Evolutionary conservation across 2,329 filamentous ascomycete species (phyloP).

Genomic region (Macrophomina phaseolina): DNA sequence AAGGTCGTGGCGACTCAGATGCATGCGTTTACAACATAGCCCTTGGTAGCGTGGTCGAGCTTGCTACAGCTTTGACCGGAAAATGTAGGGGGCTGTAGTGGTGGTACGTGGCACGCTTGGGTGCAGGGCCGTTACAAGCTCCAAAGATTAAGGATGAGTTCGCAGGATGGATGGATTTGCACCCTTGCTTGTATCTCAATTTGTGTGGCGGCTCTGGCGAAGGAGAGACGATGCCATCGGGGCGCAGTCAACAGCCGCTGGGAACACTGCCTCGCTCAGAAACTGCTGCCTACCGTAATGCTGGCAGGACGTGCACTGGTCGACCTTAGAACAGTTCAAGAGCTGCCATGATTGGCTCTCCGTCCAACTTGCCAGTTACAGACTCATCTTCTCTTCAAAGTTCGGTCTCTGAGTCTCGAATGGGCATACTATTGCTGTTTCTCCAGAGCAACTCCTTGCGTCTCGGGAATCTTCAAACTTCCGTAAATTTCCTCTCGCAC

Average conservation of each 20-base stretch:
- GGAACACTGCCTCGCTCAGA: not conserved
- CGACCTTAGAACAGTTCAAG: no score
- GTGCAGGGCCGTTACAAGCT: not conserved
- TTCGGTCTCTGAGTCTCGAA: no score
- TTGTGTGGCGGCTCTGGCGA: not conserved
- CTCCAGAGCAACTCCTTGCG: no score
- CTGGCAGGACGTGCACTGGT: no score
- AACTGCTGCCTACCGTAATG: no score
- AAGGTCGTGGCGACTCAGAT: slow-evolving; percentile 1
- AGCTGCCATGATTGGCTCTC: no score
- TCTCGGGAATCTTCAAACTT: no score
- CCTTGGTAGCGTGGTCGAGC: not conserved
- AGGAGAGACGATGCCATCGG: not conserved
- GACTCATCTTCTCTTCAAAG: no score
- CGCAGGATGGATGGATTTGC: slow-evolving; percentile 6
- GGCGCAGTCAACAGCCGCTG: not conserved
- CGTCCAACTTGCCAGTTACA: no score
- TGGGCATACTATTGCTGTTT: no score
- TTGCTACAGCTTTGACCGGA: not conserved
- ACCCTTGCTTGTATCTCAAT: not conserved
- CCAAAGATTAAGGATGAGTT: not conserved
- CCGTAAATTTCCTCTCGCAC: no score
- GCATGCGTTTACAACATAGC: not conserved
- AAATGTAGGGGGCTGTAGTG: not conserved
- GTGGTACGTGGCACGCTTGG: not conserved